These are phyloP conservation scores for Chloropicon primus DNA, from an alignment of 139 green algal genomes.

Conservation along the genomic window DNA sequence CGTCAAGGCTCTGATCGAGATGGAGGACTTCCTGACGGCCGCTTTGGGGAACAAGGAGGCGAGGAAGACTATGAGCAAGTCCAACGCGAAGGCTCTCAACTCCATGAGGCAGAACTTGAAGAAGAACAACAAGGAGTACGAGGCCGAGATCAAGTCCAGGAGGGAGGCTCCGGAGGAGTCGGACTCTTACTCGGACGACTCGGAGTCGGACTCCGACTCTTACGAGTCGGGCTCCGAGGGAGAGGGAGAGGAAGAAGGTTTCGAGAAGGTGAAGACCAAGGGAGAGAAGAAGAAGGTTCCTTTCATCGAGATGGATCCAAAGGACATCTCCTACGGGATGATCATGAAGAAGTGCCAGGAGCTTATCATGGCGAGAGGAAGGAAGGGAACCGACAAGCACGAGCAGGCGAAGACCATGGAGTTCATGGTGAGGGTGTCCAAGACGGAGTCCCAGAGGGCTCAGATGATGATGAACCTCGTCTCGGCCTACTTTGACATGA, in stretches of 20 bases:
- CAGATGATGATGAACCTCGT: slow-evolving; percentile 69
- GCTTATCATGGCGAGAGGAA: slow-evolving; percentile 65
- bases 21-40: slow-evolving; percentile 74
- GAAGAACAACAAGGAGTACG: slow-evolving; percentile 69
- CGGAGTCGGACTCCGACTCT: not conserved
- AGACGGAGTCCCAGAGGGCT: slow-evolving; percentile 60
- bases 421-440: slow-evolving; percentile 72
- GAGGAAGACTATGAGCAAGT: slow-evolving; percentile 89
- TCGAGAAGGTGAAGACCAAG: slow-evolving; percentile 41
- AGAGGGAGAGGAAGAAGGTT: slow-evolving; percentile 14
- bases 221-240: not conserved
- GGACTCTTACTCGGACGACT: slow-evolving; percentile 10
- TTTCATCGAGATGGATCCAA: slow-evolving; percentile 52
- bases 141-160: slow-evolving; percentile 38
- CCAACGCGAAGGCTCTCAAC: slow-evolving; percentile 89
- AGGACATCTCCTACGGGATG: slow-evolving; percentile 92
- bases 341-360: slow-evolving; percentile 85
- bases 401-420: slow-evolving; percentile 86
- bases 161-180: slow-evolving; percentile 33
- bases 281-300: slow-evolving; percentile 52
- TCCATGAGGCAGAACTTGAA: slow-evolving; percentile 93
- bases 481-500: slow-evolving; percentile 88
- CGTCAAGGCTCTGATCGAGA: slow-evolving; percentile 68
- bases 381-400: slow-evolving; percentile 72
- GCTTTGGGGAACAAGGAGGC: slow-evolving; percentile 59